Base-by-base conservation (phyloP, 306 rosid genomes). In the Lathyrus oleraceus region DNA sequence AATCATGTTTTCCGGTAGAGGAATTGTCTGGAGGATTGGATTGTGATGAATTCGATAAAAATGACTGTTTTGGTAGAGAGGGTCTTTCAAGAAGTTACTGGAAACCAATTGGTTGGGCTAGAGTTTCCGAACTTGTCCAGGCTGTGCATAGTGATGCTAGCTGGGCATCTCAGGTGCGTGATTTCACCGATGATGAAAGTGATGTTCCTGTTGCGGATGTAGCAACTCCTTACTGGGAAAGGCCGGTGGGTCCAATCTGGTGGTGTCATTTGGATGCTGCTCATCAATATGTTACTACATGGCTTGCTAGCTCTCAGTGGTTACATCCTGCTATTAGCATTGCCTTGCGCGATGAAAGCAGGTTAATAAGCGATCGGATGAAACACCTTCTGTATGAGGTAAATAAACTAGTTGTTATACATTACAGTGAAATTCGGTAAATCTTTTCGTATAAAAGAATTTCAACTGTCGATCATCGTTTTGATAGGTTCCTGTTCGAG, bases 261-360 rank as follows among this genome's bases (percentile, higher is more conserved):
- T 94, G 97, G 98, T 90, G 97, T 69, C 95, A 94, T 81, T 85
- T 94, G 80, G 81, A 85, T 75, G 96, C 92, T 62, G 72, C 79
- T 49, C 84, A 90, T 72, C 97, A 90, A 16, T 70, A 49, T 35
- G 75, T 83, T 4, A 67, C 78, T 69, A 71, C 90, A 0, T 94
- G 97, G 97, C 85, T 94, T 72, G 78, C 77, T 45, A 85, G 38
- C 71, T 87, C 95, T 69, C 96, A 81, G 45, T 90, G 97, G 92
- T 73, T 94, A 10, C 97, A 90, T 78, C 98, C 96, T 65, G 97
- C 98, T 17, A 83, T 94, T 40, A 84, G 91, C 74, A 72, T 85
- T 6, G 97, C 96, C 49, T 77, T 94, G 77, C 81, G 76, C 61
- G 89, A 94, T 69, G 98, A 90, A 74, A 85, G 96, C 68, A 77